Evolutionary conservation across 495 filamentous ascomycete genomes (phyloP).

Genomic region (Poronia punctata): DNA sequence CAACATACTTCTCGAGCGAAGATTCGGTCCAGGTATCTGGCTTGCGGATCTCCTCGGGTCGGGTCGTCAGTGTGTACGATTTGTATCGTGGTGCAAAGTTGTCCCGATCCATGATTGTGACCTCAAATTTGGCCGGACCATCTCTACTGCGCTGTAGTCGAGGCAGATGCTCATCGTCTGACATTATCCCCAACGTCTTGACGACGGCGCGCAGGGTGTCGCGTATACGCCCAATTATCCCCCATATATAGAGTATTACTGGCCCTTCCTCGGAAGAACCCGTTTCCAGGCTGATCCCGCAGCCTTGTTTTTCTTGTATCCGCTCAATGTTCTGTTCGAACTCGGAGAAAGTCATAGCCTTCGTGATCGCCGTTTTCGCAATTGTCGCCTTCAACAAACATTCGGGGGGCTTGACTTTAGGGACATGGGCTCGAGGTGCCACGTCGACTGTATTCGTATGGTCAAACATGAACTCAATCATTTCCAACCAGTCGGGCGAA

Average conservation of each 20-base stretch:
- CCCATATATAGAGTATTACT: slow-evolving; percentile 16
- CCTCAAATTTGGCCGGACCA: too few relatives aligned
- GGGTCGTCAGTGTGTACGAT: slow-evolving; percentile 11
- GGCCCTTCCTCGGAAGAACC: not conserved
- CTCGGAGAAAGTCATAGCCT: slow-evolving; percentile 12
- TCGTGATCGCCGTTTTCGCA: slow-evolving; percentile 10
- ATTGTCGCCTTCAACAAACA: slow-evolving; percentile 19
- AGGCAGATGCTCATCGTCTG: too few relatives aligned
- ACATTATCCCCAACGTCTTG: slow-evolving; percentile 10
- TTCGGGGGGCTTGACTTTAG: too few relatives aligned
- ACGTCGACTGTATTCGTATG: too few relatives aligned
- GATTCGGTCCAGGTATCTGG: slow-evolving; percentile 30
- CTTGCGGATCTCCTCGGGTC: slow-evolving; percentile 24
- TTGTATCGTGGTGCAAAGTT: slow-evolving; percentile 7
- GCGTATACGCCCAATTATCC: slow-evolving; percentile 14
- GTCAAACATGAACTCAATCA: too few relatives aligned
- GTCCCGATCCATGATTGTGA: too few relatives aligned
- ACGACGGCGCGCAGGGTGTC: slow-evolving; percentile 18
- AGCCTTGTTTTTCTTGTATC: slow-evolving; percentile 17
- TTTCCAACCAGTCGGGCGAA: too few relatives aligned
- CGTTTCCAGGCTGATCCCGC: slow-evolving; percentile 14
- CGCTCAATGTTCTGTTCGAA: slow-evolving; percentile 17
- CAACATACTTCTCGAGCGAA: slow-evolving; percentile 30
- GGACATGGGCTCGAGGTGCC: too few relatives aligned
- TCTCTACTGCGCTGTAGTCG: too few relatives aligned